phyloP scores from a whole-genome alignment of 2,329 filamentous ascomycete genomes.

The Elsinoe necatrix region DNA sequence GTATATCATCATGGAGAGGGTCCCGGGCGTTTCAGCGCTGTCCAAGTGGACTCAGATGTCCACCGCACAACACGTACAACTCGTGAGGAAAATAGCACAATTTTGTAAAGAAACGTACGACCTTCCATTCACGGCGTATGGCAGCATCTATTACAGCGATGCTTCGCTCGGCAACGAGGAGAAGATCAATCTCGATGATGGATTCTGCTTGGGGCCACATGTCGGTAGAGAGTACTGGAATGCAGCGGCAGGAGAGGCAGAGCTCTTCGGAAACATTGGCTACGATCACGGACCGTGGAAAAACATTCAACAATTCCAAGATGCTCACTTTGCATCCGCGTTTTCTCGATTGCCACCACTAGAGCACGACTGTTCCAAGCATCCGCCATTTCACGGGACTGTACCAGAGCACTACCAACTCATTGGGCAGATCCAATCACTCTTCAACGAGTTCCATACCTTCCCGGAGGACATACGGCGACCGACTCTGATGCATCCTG shows the following conservation, averaged over 20 bases:
- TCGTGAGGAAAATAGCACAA: slow-evolving; percentile 9
- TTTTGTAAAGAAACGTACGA: slow-evolving; percentile 9
- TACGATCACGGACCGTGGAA: slow-evolving; percentile 7
- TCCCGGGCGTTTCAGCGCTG: slow-evolving; percentile 28
- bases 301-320: neutral
- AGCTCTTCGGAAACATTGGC: neutral
- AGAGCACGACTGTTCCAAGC: neutral
- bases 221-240: slow-evolving; percentile 10
- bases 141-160: slow-evolving; percentile 13
- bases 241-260: neutral
- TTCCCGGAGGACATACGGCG: slow-evolving; percentile 1
- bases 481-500: slow-evolving; percentile 27
- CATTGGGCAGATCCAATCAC: neutral
- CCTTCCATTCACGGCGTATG: slow-evolving; percentile 14
- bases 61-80: neutral
- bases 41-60: slow-evolving; percentile 21
- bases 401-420: neutral
- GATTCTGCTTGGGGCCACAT: slow-evolving; percentile 16
- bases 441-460: neutral
- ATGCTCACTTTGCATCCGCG: neutral
- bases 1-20: slow-evolving; percentile 36
- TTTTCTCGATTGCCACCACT: neutral
- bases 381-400: neutral
- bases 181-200: neutral
- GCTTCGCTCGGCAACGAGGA: neutral